phyloP scores from a whole-genome alignment of 2,329 filamentous ascomycete species.

The Colletotrichum orbiculare region DNA sequence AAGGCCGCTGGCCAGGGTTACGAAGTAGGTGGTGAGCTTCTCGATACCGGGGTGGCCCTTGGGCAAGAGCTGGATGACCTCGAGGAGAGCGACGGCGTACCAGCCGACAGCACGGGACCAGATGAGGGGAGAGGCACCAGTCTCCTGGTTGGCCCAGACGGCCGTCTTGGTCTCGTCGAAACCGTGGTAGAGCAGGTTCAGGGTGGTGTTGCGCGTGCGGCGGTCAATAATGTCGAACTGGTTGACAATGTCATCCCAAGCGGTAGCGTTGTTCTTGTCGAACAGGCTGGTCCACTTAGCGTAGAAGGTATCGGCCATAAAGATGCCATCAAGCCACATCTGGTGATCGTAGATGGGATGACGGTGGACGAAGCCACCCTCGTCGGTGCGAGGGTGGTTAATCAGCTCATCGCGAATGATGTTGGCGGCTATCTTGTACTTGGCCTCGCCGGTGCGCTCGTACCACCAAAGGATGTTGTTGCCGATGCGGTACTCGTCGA shows the following conservation, averaged over 20 bases:
- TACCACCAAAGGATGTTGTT: constrained; percentile 64
- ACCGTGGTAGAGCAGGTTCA: constrained; percentile 62
- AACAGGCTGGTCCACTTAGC: constrained; percentile 53
- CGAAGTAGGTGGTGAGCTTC: constrained; percentile 52
- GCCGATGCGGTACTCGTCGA: constrained; percentile 65
- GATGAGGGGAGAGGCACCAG: constrained; percentile 62
- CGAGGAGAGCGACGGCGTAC: constrained; percentile 64
- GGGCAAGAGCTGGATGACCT: constrained; percentile 60
- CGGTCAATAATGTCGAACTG: constrained; percentile 59
- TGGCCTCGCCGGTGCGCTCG: constrained; percentile 56
- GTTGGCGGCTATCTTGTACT: constrained; percentile 61
- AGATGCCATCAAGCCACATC: constrained; percentile 69
- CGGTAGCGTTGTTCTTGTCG: constrained; percentile 51
- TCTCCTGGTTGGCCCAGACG: constrained; percentile 61
- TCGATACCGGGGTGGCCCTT: constrained; percentile 49
- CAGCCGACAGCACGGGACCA: constrained; percentile 66
- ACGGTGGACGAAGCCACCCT: constrained; percentile 67
- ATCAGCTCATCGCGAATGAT: constrained; percentile 59
- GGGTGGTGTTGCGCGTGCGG: constrained; percentile 52
- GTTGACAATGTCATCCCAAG: constrained; percentile 57
- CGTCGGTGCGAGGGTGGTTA: constrained; percentile 59
- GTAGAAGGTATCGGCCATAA: constrained; percentile 60
- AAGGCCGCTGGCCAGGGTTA: constrained; percentile 54
- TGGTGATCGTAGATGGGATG: constrained; percentile 58
- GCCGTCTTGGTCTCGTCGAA: constrained; percentile 62